These are phyloP conservation scores for Cotoneaster glaucophyllus DNA, from an alignment of 306 rosid genomes.

Conservation along the genomic window DNA sequence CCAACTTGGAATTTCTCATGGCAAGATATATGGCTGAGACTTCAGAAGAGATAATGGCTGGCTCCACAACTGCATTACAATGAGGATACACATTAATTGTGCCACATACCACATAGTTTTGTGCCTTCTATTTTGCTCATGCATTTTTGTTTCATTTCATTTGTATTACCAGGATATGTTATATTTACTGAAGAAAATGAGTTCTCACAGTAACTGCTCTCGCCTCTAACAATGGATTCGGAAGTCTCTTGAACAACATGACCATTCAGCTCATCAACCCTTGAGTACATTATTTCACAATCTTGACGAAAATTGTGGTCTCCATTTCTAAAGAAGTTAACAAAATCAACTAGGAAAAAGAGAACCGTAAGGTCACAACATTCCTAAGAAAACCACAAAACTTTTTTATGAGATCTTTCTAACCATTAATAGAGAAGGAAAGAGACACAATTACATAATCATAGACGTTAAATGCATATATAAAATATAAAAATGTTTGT, in stretches of 20 bases:
- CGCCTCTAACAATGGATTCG: constrained; percentile 8
- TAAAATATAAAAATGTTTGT: background rate
- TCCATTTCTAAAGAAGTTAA: constrained; percentile 57
- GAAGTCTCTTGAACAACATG: constrained; percentile 35
- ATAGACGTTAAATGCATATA: background rate
- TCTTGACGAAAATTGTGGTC: constrained; percentile 43
- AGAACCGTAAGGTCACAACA: constrained; percentile 2
- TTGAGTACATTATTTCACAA: constrained; percentile 24
- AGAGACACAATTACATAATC: background rate
- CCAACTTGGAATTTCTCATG: constrained; percentile 84
- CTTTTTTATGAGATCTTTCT: background rate
- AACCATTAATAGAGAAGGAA: background rate
- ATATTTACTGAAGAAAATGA: constrained; percentile 9
- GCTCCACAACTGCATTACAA: constrained; percentile 56
- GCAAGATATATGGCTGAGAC: constrained; percentile 77
- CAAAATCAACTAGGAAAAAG: constrained; percentile 54
- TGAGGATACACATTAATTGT: constrained; percentile 24
- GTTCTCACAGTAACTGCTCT: constrained; percentile 17
- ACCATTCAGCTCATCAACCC: constrained; percentile 30
- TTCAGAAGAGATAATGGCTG: constrained; percentile 58
- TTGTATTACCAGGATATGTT: constrained; percentile 26
- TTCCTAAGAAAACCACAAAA: background rate
- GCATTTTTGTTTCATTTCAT: background rate
- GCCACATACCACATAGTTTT: background rate
- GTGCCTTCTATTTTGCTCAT: background rate